Base-by-base conservation (phyloP, 192 early-diverging fungal genomes). In the Phycomyces blakesleeanus region DNA sequence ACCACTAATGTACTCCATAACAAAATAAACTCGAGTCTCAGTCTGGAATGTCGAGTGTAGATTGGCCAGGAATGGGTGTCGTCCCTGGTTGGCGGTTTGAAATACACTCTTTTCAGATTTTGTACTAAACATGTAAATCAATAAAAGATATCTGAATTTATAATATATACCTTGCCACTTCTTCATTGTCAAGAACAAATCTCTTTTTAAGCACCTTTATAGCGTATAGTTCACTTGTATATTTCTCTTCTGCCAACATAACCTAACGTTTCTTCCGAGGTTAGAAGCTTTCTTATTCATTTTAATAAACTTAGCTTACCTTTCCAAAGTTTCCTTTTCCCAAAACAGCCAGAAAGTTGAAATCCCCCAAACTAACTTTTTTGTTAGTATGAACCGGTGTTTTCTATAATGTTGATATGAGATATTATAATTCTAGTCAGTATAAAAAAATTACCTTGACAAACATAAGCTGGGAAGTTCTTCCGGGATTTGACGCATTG, bases 241-340 rank as follows among this genome's bases (percentile, higher is more conserved):
- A 59, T 72, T 93, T 93, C 66, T 99, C 95, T 77, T 97, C 93
- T 1, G 95, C 93, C 52, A 99, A 85, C 90, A 99, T 93, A 24
- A 98, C 96, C 81, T 83, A 63, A 34, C 14, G 24, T 7, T 12
- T 40, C 37, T 38, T 15, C 21, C 18, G 12, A 11, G 22, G 75
- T 66, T 24, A 55, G 29, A 7, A 34, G 29, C 29, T 34, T 34
- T 34, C 7, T 7, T 34, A 2, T 34, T 34, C n/a, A n/a, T n/a
- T n/a, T n/a, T n/a, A n/a, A 7, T 34, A 2, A 34, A 5, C 29
- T 7, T 5, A 34, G 7, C 29, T 64, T 60, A 88, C 87, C 81
- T 99, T 99, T 71, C 97, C 97, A 84, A 97, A 99, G 76, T 97
- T 98, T 49, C 97, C 97, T 76, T 95, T 97, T 58, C 97, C 97